Evolutionary conservation across 495 filamentous ascomycete genomes (phyloP), one percentile per base, ranked within the genome.

Genomic region (Talaromyces thailandensis): DNA sequence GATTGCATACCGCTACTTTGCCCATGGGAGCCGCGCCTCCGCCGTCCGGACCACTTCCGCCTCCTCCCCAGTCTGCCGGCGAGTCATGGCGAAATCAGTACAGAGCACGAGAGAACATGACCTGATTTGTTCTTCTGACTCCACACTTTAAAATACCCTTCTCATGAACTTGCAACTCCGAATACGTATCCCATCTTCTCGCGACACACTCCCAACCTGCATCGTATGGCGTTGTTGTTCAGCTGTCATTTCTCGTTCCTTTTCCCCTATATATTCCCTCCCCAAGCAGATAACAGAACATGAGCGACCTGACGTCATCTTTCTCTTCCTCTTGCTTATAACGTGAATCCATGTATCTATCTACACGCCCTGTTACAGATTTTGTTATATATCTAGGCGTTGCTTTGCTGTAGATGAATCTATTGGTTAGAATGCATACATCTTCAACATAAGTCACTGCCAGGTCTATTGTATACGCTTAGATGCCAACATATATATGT

Each of bases 151-250:
- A 28, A 35, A 28, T 28, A 23, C 55, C 28, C 29, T 21, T 32
- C 57, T 23, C 21, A 25, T 60, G 14, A 37, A 24, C 18, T 18
- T n/a, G 18, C 35, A 26, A 18, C 53, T 56, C 25, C 26, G 18
- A 18, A 28, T 56, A 24, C 53, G 25, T 9, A 28, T 26, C 25
- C 31, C 55, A 57, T 37, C 14, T 21, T 21, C 55, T 97, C 90
- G 64, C 95, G 75, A n/a, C 86, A 81, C 58, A 98, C 76, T 53
- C 50, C 50, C 9, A 53, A 53, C 11, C 50, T 57, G 55, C 55
- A 57, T 57, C 55, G 28, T 32, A 57, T 57, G 55, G 55, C 55
- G 55, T 37, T 57, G 55, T 57, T 32, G 28, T 57, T 57, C 28
- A 21, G 31, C 55, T 28, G 16, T 37, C 55, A 29, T 35, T 57